Evolutionary conservation across 164 flowering plant genomes (phyloP).

Genomic region (Vitis vinifera): ASM3070453v1 NC_081814.1:3448501-3449000

Average conservation of each 20-base stretch:
- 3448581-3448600: not conserved
- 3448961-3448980: too few species aligned
- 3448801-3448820: too few species aligned
- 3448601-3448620: conserved; percentile 11
- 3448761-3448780: not conserved
- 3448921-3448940: too few species aligned
- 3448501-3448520: not conserved
- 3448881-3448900: too few species aligned
- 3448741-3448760: not conserved
- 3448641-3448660: conserved; percentile 9
- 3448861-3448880: too few species aligned
- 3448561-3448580: conserved; percentile 5
- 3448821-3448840: too few species aligned
- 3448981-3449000: too few species aligned
- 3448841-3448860: too few species aligned
- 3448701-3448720: not conserved
- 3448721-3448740: not conserved
- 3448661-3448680: not conserved
- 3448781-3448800: too few species aligned
- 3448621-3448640: conserved; percentile 18
- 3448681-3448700: too few species aligned
- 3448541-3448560: conserved; percentile 6
- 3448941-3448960: too few species aligned
- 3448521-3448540: not conserved
- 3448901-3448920: too few species aligned